Evolutionary conservation across 2,329 filamentous ascomycete species (phyloP), one percentile per base, ranked within the genome.

Genomic region (Epichloe baconii): DNA sequence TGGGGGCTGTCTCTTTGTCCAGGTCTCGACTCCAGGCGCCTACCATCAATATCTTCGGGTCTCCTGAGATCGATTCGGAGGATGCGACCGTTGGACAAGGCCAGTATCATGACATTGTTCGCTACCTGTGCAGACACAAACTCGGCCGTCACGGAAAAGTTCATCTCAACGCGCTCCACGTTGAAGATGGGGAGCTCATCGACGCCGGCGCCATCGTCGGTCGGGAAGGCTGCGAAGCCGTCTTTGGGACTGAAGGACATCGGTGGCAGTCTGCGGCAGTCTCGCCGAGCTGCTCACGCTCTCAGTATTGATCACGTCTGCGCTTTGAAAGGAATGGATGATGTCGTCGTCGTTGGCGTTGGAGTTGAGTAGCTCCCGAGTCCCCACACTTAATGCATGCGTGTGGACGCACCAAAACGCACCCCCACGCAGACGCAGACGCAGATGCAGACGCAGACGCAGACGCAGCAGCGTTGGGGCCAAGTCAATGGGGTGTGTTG

Each of bases 51-150:
- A 67, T 98, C 93, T 63, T 90, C 88, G 5, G 93, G 86, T 62
- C 85, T 87, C 67, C 96, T 89, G 48, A 97, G 73, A 66, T 97
- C 93, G 66, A 98, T 98, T 54, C 93, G 82, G 53, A 98, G 73
- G 56, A 98, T 93, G 59, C 91, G 85, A 48, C 89, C 88, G 53
- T 91, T 96, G 5, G 89, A 91, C 38, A 98, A 78, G 41, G 93
- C 93, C 48, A 98, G 76, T 21, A 97, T 83, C 52, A 98, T 78
- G 55, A 97, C 90, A 73, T 98, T 96, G 69, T 98, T 97, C 57
- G 91, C 90, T 51, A 97, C 91, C 68, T 96, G 90, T 41, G 90
- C 90, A 17, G 93, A 90, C 46, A 95, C 93, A 64, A 98, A 97
- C 68, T 96, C 88, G 57, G 91, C 89, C 2, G 91, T 88, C 61